Evolutionary conservation across 257 asterid species (phyloP).

Genomic region (Lantana camara): DNA sequence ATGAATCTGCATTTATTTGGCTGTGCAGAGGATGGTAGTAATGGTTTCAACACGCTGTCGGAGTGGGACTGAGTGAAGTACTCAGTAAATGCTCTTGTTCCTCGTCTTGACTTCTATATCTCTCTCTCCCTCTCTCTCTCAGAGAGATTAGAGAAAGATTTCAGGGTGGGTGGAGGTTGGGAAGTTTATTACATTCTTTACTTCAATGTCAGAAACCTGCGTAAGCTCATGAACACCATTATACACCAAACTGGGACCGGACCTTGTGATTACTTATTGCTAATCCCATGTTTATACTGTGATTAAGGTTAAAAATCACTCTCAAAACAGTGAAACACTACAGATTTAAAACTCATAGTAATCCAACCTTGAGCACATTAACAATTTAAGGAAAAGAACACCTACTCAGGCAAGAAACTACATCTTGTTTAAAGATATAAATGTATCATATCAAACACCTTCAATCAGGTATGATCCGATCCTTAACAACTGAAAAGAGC

Average conservation of each 20-base stretch:
- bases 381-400: too few species aligned
- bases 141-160: not conserved
- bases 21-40: slow-evolving; percentile 31
- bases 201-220: slow-evolving; percentile 36
- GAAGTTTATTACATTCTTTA: slow-evolving; percentile 22
- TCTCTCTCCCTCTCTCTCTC: not conserved
- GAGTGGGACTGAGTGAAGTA: slow-evolving; percentile 24
- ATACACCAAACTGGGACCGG: too few species aligned
- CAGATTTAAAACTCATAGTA: too few species aligned
- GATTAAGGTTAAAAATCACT: not conserved
- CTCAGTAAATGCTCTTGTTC: slow-evolving; percentile 27
- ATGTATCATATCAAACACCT: not conserved
- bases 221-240: slow-evolving; percentile 14
- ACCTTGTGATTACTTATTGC: not conserved
- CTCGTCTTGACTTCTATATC: slow-evolving; percentile 7
- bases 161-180: slow-evolving; percentile 46
- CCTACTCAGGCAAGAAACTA: not conserved
- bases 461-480: slow-evolving; percentile 1
- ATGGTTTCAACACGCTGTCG: slow-evolving; percentile 20
- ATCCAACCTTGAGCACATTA: too few species aligned
- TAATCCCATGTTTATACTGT: not conserved
- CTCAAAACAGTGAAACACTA: too few species aligned
- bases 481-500: not conserved
- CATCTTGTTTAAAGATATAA: slow-evolving; percentile 2
- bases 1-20: slow-evolving; percentile 47